These are phyloP conservation scores for Neobulgaria alba DNA, from an alignment of 2,329 filamentous ascomycete genomes.

Conservation along the genomic window DNA sequence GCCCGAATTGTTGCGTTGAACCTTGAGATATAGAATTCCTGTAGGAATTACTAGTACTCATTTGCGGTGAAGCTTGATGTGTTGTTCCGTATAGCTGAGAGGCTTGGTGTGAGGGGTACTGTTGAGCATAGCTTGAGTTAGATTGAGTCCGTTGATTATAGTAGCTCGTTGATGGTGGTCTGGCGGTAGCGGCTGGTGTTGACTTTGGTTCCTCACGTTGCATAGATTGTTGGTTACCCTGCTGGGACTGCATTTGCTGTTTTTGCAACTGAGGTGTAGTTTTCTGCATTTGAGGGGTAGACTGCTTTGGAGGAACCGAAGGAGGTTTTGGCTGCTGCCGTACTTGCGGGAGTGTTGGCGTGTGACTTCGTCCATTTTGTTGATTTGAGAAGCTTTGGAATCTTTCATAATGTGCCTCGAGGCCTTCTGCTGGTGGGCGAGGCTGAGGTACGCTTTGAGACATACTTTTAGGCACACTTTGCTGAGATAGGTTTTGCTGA, in stretches of 20 bases:
- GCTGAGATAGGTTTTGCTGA: no score
- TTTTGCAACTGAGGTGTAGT: constrained; percentile 12
- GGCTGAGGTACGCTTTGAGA: constrained; percentile 16
- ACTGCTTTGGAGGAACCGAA: constrained; percentile 15
- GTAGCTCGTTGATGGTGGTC: constrained; percentile 20
- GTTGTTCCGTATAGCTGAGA: constrained; percentile 15
- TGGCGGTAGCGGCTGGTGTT: constrained; percentile 14
- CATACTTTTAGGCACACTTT: no score
- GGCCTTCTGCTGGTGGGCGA: constrained; percentile 25
- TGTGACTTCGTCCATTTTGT: constrained; percentile 23
- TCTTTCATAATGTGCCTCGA: constrained; percentile 28
- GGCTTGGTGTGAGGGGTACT: constrained; percentile 26
- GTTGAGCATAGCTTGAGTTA: constrained; percentile 18
- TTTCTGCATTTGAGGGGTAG: constrained; percentile 14
- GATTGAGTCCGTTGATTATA: constrained; percentile 22
- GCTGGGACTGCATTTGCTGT: constrained; percentile 9
- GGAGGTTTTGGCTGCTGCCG: constrained; percentile 23
- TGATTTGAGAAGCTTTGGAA: constrained; percentile 22
- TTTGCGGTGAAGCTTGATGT: constrained; percentile 25
- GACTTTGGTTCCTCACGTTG: constrained; percentile 23
- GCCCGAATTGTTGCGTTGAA: constrained; percentile 24
- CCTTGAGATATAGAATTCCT: constrained; percentile 20
- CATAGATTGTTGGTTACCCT: constrained; percentile 19
- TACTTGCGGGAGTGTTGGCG: constrained; percentile 19
- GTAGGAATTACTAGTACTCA: constrained; percentile 23